Evolutionary conservation across 345 rosid genomes (phyloP).

Genomic region (Melaleuca alternifolia): DNA sequence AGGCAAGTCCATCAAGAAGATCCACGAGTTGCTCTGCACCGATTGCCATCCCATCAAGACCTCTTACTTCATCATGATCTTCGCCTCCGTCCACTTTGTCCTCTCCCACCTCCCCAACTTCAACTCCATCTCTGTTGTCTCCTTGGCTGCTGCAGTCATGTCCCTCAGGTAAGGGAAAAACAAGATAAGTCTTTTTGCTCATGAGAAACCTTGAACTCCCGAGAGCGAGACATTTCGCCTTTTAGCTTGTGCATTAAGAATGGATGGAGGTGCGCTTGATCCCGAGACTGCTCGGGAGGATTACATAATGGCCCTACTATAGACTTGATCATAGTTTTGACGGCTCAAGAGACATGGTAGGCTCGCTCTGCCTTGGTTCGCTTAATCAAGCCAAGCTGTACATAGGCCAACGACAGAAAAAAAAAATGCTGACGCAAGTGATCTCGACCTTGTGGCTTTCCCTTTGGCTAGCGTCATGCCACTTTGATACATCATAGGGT

Average conservation of each 20-base stretch:
- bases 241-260: background rate
- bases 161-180: slow-evolving; percentile 38
- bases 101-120: slow-evolving; percentile 76
- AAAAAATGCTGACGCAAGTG: too few relatives aligned
- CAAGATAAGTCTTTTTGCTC: background rate
- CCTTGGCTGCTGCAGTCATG: slow-evolving; percentile 70
- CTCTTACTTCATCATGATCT: slow-evolving; percentile 65
- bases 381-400: too few relatives aligned
- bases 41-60: slow-evolving; percentile 27
- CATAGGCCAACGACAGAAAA: too few relatives aligned
- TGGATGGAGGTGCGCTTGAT: too few relatives aligned
- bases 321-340: too few relatives aligned
- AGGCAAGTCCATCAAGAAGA: slow-evolving; percentile 43
- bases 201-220: background rate
- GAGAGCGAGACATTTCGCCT: background rate
- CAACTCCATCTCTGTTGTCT: slow-evolving; percentile 54
- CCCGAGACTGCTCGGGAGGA: too few relatives aligned
- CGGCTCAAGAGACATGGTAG: too few relatives aligned
- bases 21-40: slow-evolving; percentile 36
- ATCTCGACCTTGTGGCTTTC: too few relatives aligned
- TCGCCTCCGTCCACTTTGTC: slow-evolving; percentile 37
- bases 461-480: too few relatives aligned
- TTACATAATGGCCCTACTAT: too few relatives aligned
- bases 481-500: too few relatives aligned
- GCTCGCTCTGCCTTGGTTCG: too few relatives aligned